phyloP scores from a whole-genome alignment of 2,329 filamentous ascomycete genomes.

The Colletotrichum echinochloae region DNA sequence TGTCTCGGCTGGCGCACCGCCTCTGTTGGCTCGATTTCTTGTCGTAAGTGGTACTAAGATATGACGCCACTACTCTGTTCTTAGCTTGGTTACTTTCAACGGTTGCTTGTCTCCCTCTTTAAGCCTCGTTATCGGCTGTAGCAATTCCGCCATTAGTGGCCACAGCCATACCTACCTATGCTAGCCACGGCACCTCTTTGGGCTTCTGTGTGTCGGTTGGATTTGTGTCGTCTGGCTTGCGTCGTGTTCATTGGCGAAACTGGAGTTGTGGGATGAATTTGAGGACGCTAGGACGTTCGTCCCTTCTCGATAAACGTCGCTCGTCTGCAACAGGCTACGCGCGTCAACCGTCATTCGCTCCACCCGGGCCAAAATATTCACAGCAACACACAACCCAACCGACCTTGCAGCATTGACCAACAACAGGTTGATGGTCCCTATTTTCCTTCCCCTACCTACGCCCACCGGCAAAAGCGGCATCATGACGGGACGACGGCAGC shows the following conservation, averaged over 20 bases:
- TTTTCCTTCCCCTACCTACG: background rate
- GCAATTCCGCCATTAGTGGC: conserved; percentile 21
- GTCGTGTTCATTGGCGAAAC: conserved; percentile 11
- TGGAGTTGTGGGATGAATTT: conserved; percentile 30
- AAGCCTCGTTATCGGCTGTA: conserved; percentile 23
- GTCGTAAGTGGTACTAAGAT: background rate
- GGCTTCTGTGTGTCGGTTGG: conserved; percentile 7
- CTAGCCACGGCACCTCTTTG: conserved; percentile 15
- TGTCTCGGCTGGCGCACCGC: conserved; percentile 7
- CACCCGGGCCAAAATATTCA: conserved; percentile 21
- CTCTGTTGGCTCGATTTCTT: background rate
- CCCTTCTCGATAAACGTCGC: conserved; percentile 36
- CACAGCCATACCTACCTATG: conserved; percentile 17
- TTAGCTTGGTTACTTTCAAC: conserved; percentile 17
- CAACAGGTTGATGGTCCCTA: conserved; percentile 2
- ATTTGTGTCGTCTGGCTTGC: background rate
- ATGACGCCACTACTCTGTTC: conserved; percentile 25
- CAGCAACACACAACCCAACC: conserved; percentile 23
- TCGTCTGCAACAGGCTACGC: conserved; percentile 38
- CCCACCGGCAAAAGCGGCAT: background rate
- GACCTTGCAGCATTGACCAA: conserved; percentile 21
- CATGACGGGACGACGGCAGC: conserved; percentile 1
- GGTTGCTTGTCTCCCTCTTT: conserved; percentile 17
- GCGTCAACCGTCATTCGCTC: conserved; percentile 35
- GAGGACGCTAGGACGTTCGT: conserved; percentile 38